Evolutionary conservation across 176 grass and related monocot species (phyloP).

Genomic region (Zoysia japonica): DNA sequence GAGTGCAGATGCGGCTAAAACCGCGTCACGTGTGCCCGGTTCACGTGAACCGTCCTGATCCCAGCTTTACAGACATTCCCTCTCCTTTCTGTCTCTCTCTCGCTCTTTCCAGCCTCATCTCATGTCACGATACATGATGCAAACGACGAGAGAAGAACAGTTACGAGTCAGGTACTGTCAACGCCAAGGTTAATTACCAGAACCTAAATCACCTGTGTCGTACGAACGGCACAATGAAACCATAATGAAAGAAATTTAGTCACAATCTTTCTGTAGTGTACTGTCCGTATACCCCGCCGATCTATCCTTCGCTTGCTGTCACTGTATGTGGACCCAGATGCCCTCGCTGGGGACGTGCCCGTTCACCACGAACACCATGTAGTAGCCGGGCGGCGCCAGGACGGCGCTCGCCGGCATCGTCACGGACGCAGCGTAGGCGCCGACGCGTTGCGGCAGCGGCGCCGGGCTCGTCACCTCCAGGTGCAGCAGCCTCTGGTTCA

Average conservation of each 20-base stretch:
- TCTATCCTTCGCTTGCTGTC: background rate
- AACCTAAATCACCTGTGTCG: background rate
- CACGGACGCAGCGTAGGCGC: slow-evolving; percentile 25
- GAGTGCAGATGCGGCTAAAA: slow-evolving; percentile 30
- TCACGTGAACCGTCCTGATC: slow-evolving; percentile 36
- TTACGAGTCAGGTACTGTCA: background rate
- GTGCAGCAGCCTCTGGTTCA: slow-evolving; percentile 79
- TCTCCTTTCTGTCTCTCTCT: background rate
- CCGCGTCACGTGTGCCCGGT: slow-evolving; percentile 37
- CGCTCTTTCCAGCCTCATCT: background rate
- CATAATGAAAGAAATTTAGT: background rate
- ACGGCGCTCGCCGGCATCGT: slow-evolving; percentile 48
- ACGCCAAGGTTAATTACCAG: background rate
- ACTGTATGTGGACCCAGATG: slow-evolving; percentile 70
- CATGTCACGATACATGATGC: background rate
- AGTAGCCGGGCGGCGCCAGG: slow-evolving; percentile 75
- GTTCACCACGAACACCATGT: slow-evolving; percentile 83
- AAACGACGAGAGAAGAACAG: background rate
- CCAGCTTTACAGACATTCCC: slow-evolving; percentile 35
- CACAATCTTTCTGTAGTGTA: background rate
- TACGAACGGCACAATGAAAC: background rate
- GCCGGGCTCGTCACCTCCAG: slow-evolving; percentile 31
- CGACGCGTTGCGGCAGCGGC: background rate
- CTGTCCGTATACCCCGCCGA: background rate
- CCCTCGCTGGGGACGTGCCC: slow-evolving; percentile 67